Evolutionary conservation across 352 stramenopile species (phyloP).

Genomic region (Pythium rhizo-oryzae): DNA sequence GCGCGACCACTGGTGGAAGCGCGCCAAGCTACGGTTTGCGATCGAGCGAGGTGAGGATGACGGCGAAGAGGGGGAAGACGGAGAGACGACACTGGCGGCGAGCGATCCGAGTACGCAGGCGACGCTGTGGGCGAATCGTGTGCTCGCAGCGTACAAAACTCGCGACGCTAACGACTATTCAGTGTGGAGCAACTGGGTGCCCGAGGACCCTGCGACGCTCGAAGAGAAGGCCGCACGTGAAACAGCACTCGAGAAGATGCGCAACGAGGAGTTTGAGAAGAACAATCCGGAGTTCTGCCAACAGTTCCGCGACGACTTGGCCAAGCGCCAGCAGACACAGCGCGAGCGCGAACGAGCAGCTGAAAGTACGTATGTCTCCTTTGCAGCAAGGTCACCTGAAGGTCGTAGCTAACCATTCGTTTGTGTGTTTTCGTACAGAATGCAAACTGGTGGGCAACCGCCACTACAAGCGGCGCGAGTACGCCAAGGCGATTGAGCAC

Average conservation of each 20-base stretch:
- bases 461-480: conserved; percentile 64
- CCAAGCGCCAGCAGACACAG: conserved; percentile 57
- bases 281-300: conserved; percentile 81
- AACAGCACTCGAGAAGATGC: conserved; percentile 55
- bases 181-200: conserved; percentile 72
- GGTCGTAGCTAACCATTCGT: neutral
- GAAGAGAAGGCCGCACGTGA: conserved; percentile 65
- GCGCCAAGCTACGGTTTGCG: conserved; percentile 59
- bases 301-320: conserved; percentile 78
- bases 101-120: conserved; percentile 24
- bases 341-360: conserved; percentile 50
- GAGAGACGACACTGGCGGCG: neutral
- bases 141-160: conserved; percentile 69
- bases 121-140: conserved; percentile 51
- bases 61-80: conserved; percentile 19
- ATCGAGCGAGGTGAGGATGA: conserved; percentile 26
- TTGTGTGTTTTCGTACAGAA: conserved; percentile 32
- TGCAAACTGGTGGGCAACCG: conserved; percentile 60
- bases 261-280: conserved; percentile 73
- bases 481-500: conserved; percentile 48
- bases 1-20: conserved; percentile 66
- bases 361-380: no score
- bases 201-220: conserved; percentile 65
- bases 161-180: conserved; percentile 86
- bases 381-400: no score